Evolutionary conservation across 2,329 filamentous ascomycete species (phyloP), one percentile per base, ranked within the genome.

Genomic region (Fusarium circinatum): DNA sequence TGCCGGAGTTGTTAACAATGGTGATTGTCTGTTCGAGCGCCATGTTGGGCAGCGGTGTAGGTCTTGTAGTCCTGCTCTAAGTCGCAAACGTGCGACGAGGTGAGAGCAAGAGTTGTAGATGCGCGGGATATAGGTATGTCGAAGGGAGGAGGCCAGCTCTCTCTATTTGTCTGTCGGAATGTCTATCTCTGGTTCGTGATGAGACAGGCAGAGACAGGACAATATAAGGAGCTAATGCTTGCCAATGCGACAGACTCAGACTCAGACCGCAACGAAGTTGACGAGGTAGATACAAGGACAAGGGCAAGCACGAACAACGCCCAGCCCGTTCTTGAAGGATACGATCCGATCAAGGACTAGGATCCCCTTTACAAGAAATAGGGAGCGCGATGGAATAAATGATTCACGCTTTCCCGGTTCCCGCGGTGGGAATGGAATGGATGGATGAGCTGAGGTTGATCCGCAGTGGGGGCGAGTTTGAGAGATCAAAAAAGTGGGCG

Each of bases 1-100:
- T 97, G 78, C 94, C 94, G 65, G 94, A 96, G 79, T 88, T 95
- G 85, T 97, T 96, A 83, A 97, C 92, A 79, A 97, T 93, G 75
- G 94, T 95, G 76, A 98, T 91, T 56, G 94, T 96, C 83, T 97
- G 92, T 61, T 86, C 83, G 71, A 86, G 82, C 51, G 84, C 80
- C 84, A 86, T 85, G 34, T 63, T 82, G 78, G 70, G 75, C 65
- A 56, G 55, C 65, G 54, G 57, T 71, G 52, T 72, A 68, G 66
- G 39, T 62, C 18, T 38, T 2, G 56, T 44, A 64, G 38, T 68
- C 44, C 38, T 49, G 36, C 62, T 75, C 64, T 56, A 39, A 57
- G 60, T 67, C 44, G 54, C 34, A n/a, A 30, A 65, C 44, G 30
- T 55, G 32, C 59, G 51, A 62, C 49, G 20, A 39, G 20, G 20